phyloP scores from a whole-genome alignment of 805 yeast genomes.

The Wickerhamomyces queroliae region DNA sequence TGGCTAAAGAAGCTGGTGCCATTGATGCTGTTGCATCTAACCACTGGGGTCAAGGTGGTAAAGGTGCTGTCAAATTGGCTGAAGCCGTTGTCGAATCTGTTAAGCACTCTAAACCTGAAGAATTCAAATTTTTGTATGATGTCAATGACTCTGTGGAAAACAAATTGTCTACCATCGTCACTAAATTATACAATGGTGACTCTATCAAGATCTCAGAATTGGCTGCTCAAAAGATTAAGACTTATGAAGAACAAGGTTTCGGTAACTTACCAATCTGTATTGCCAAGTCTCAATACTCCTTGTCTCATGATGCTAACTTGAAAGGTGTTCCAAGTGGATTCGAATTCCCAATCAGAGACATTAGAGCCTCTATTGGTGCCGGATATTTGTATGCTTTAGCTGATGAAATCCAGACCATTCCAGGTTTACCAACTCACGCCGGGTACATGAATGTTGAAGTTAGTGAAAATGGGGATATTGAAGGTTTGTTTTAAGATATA shows the following conservation, averaged over 20 bases:
- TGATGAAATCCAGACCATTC: conserved; percentile 82
- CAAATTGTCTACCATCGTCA: conserved; percentile 61
- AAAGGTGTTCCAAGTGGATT: conserved; percentile 83
- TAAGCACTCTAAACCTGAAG: conserved; percentile 33
- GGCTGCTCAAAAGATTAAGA: conserved; percentile 64
- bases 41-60: conserved; percentile 87
- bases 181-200: conserved; percentile 73
- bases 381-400: conserved; percentile 83
- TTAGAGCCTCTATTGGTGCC: conserved; percentile 75
- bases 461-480: conserved; percentile 73
- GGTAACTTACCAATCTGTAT: conserved; percentile 76
- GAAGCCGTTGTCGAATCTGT: conserved; percentile 62
- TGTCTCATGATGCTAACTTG: conserved; percentile 75
- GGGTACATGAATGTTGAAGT: conserved; percentile 87
- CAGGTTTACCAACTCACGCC: conserved; percentile 80
- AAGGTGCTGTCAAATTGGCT: conserved; percentile 73
- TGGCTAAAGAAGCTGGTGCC: conserved; percentile 74
- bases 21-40: conserved; percentile 71
- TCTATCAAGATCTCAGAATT: conserved; percentile 62
- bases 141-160: conserved; percentile 60
- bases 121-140: conserved; percentile 54
- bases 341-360: conserved; percentile 76
- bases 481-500: conserved; percentile 58
- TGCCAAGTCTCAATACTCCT: conserved; percentile 82
- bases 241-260: conserved; percentile 69